Conservation (phyloP, 805 yeast genomes). For the Tetrapisispora taiwanensis region DNA sequence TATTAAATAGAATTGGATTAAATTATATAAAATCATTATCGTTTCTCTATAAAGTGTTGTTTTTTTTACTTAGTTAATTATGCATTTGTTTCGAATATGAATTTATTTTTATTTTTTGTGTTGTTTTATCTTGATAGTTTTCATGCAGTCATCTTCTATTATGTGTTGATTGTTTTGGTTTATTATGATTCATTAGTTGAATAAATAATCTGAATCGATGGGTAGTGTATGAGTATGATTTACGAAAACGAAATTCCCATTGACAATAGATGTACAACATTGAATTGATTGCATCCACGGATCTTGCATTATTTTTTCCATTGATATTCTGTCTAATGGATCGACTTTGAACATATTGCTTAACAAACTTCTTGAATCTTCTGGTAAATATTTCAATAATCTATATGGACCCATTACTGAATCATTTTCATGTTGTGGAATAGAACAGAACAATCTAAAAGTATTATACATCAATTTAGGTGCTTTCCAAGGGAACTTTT, state of each 20-base stretch:
- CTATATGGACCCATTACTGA: slow-evolving; percentile 60
- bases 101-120: too few relatives aligned
- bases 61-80: not conserved
- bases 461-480: slow-evolving; percentile 73
- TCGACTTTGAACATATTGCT: slow-evolving; percentile 55
- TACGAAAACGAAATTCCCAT: slow-evolving; percentile 7
- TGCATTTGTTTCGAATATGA: not conserved
- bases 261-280: slow-evolving; percentile 34
- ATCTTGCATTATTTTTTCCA: slow-evolving; percentile 47
- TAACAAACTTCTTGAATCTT: slow-evolving; percentile 50
- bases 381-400: slow-evolving; percentile 61
- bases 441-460: slow-evolving; percentile 52
- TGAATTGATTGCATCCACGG: slow-evolving; percentile 50
- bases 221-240: slow-evolving; percentile 52
- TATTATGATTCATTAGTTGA: not conserved
- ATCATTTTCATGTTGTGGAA: slow-evolving; percentile 33
- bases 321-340: slow-evolving; percentile 46
- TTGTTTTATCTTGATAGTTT: not conserved
- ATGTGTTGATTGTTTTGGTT: not conserved
- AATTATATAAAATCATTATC: not conserved
- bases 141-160: not conserved
- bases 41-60: not conserved
- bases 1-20: not conserved
- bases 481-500: slow-evolving; percentile 91
- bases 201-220: not conserved